A percentile compares a stretch with the other conserved stretches of the same genome.
phyloP scores from a whole-genome alignment of 768 basidiomycete species.

The Lactarius evosmus region DNA sequence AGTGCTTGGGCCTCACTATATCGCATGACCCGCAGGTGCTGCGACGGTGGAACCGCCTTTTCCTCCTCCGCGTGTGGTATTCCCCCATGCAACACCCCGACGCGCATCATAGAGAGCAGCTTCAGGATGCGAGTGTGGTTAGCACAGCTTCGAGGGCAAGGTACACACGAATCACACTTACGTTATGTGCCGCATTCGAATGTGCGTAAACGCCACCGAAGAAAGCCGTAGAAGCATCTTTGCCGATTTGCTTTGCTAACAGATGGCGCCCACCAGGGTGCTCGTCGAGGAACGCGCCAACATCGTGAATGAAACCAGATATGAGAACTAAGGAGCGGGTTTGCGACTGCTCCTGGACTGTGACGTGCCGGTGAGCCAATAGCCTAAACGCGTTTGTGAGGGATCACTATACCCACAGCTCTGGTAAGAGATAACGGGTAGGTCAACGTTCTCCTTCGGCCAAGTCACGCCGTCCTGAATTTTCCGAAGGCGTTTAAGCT shows the following conservation, averaged over 20 bases:
- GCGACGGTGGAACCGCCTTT: constrained; percentile 44
- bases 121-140: constrained; percentile 21
- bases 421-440: constrained; percentile 84
- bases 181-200: constrained; percentile 83
- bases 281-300: constrained; percentile 79
- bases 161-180: constrained; percentile 34
- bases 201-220: constrained; percentile 90
- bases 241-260: constrained; percentile 78
- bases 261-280: constrained; percentile 88
- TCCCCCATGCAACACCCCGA: constrained; percentile 52
- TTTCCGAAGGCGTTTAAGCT: constrained; percentile 78
- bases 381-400: background rate
- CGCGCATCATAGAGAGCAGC: constrained; percentile 59
- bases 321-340: constrained; percentile 80
- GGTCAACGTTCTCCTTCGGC: constrained; percentile 71
- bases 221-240: constrained; percentile 89
- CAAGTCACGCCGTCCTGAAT: constrained; percentile 72
- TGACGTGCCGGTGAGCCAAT: background rate
- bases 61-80: constrained; percentile 49
- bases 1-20: constrained; percentile 34
- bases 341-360: constrained; percentile 73
- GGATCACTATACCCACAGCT: constrained; percentile 53
- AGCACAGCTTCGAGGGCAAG: constrained; percentile 3
- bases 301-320: constrained; percentile 92
- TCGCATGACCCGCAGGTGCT: constrained; percentile 43